These are phyloP conservation scores for Dunaliella primolecta DNA, from an alignment of 139 green algal genomes.

Conservation along the genomic window DNA sequence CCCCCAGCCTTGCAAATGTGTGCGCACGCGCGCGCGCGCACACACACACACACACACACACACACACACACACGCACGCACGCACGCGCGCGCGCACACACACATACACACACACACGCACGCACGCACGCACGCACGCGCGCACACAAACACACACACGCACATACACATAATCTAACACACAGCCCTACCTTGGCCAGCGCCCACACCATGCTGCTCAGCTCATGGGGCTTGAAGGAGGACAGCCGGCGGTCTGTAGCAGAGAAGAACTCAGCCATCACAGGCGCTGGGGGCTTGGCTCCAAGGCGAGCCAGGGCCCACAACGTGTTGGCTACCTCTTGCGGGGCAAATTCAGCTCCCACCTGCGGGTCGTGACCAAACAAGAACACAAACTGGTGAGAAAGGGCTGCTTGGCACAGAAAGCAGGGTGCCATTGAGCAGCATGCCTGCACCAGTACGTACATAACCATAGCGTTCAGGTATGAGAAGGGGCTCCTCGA, in stretches of 20 bases:
- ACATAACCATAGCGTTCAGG: too few species aligned
- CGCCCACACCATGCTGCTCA: conserved; percentile 38
- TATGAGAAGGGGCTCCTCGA: too few species aligned
- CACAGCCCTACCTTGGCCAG: conserved; percentile 28
- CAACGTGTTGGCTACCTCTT: conserved; percentile 23
- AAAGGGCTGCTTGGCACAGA: too few species aligned
- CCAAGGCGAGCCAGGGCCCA: conserved; percentile 38
- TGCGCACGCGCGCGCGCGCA: too few species aligned
- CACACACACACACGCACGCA: conserved; percentile 17
- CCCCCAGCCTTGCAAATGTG: too few species aligned
- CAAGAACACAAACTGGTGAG: too few species aligned
- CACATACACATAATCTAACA: neutral
- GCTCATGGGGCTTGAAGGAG: conserved; percentile 43
- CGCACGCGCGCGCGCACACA: conserved; percentile 11
- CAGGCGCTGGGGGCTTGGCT: neutral
- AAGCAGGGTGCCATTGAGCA: too few species aligned
- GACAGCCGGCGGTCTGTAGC: conserved; percentile 32
- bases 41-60: neutral
- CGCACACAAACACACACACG: conserved; percentile 8
- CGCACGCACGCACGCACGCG: neutral
- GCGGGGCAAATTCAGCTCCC: neutral
- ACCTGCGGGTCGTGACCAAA: too few species aligned
- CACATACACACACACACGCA: neutral
- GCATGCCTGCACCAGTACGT: too few species aligned
- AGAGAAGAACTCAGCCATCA: conserved; percentile 35